Base-by-base conservation (phyloP, 2,329 filamentous ascomycete species). In the Xylaria multiplex region DNA sequence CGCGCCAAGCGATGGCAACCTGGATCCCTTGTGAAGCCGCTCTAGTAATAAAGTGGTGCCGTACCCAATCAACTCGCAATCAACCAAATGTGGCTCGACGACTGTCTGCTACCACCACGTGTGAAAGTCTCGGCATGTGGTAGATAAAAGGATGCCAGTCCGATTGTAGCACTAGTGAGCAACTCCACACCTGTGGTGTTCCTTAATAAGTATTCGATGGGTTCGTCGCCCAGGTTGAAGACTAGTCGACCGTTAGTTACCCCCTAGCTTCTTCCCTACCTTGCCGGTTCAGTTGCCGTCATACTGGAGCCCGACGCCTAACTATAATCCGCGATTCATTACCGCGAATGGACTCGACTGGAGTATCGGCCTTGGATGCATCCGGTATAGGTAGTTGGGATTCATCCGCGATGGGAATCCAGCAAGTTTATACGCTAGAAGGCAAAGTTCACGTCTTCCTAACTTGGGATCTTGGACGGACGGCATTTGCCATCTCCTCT, bases 101-200 rank as follows among this genome's bases (percentile, higher is more conserved):
- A 59, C 40, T 58, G 30, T 58, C 63, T 45, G 48, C 56, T 53
- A 45, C 53, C 40, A 59, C 64, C 65, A 67, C 65, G 65, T 66
- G 64, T 60, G 60, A 64, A 66, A 52, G 64, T 56, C 64, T 66
- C 55, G 55, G 64, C 60, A 66, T 60, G 48, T 64, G 37, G 43
- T 40, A 46, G 13, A 42, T 43, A 30, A n/a, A 40, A 42, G 19
- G 27, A 55, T 42, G 16, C 37, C 37, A 43, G 11, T 55, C 53
- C 37, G 14, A 43, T 43, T 55, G 53, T 55, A 27, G 53, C 37
- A 55, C 37, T 55, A 40, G 37, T 40, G 37, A 40, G 37, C 11
- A 55, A 55, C 37, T 43, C 53, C 35, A 42, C 52, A 54, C 6
- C 19, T 27, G 37, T 45, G 22, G 53, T 55, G 53, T 55, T 55